Evolutionary conservation across 768 basidiomycete species (phyloP), one percentile per base, ranked within the genome.

Genomic region (Leccinum olivaceopallidum): DNA sequence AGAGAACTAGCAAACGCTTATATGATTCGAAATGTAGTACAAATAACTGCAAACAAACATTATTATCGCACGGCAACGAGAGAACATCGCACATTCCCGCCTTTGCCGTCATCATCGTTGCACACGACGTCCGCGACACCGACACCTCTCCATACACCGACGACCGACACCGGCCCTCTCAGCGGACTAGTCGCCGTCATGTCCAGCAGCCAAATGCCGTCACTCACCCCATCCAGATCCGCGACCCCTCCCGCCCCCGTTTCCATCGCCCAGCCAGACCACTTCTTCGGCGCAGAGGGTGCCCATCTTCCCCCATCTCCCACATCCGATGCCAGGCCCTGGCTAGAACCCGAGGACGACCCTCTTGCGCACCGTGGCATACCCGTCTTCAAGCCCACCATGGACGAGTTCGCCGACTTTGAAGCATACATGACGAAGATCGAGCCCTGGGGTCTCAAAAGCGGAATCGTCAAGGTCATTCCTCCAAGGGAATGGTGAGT

Each of bases 381-480:
- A 51, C 97, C 96, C 6, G 94, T 99, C 12, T 99, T 99, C 82
- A 90, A 86, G 71, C 97, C 97, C 9, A 86, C 90, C 2, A 89
- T 95, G 85, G 88, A 89, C 55, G 94, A 98, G 67, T 97, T 97
- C 67, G 73, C 80, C 62, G 92, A 95, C 75, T 98, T 98, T 73
- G 96, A 99, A 69, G 87, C 71, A 12, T 98, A 93, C 73, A 89
- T 97, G 83, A 87, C 84, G 63, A 85, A 77, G 61, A 82, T 98
- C 50, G 94, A 95, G 71, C 83, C 85, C 61, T 99, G 97, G 93
- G 97, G 97, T 1, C 83, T 81, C 71, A 81, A 81, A 59, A 94
- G 93, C 64, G 97, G 97, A 24, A 96, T 98, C 64, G 89, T 95
- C 62, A 99, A 99, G 76, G 85, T 99, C 63, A 90, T 99, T 61